Percentiles rank a stretch among this genome's conserved stretches.
Evolutionary conservation across 768 basidiomycete species (phyloP).

Genomic region (Albatrellus ellisii): DNA sequence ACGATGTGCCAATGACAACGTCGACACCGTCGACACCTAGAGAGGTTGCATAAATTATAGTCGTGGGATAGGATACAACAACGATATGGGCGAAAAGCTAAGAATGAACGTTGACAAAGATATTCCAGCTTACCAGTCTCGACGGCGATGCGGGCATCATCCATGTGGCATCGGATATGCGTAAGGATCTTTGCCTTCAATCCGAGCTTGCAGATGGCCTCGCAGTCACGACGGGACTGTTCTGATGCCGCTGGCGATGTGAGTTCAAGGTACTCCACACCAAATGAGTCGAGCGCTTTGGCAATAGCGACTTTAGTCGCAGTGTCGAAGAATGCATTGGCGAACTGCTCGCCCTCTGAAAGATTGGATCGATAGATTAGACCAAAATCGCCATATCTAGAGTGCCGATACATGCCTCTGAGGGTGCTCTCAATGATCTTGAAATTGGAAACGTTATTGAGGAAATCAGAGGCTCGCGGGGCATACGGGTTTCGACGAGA

Average conservation of each 20-base stretch:
- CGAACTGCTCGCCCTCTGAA: slow-evolving; percentile 96
- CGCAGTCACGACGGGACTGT: slow-evolving; percentile 87
- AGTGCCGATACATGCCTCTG: slow-evolving; percentile 47
- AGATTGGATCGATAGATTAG: background rate
- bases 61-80: background rate
- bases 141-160: slow-evolving; percentile 95
- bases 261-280: slow-evolving; percentile 98
- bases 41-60: too few relatives aligned
- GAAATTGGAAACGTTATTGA: slow-evolving; percentile 88
- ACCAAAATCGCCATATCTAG: background rate
- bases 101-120: background rate
- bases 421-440: slow-evolving; percentile 96
- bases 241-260: slow-evolving; percentile 97
- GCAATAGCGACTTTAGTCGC: slow-evolving; percentile 99
- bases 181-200: slow-evolving; percentile 95
- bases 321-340: slow-evolving; percentile 98
- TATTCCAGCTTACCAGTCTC: slow-evolving; percentile 59
- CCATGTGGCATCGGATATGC: slow-evolving; percentile 99
- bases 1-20: slow-evolving; percentile 97
- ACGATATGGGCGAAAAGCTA: background rate
- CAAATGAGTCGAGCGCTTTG: slow-evolving; percentile 94
- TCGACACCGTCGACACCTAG: slow-evolving; percentile 96
- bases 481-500: slow-evolving; percentile 66
- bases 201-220: slow-evolving; percentile 98
- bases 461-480: slow-evolving; percentile 81